Evolutionary conservation across 2,329 filamentous ascomycete species (phyloP).

Genomic region (Colletotrichum trifolii): DNA sequence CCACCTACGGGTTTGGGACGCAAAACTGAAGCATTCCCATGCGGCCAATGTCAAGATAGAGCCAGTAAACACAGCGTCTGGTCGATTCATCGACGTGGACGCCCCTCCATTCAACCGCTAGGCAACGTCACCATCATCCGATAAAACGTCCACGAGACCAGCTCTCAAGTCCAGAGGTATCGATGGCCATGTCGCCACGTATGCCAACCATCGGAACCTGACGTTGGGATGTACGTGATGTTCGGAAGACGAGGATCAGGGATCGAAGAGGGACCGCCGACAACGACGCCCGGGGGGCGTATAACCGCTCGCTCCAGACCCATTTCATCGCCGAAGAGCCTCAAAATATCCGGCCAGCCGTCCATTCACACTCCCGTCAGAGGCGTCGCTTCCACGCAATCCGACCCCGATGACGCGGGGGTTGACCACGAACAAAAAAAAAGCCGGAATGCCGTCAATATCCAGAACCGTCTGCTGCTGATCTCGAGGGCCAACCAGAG

Average conservation of each 20-base stretch:
- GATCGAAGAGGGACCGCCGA: neutral
- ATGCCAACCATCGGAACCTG: neutral
- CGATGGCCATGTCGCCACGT: slow-evolving; percentile 5
- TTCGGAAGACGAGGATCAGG: slow-evolving; percentile 11
- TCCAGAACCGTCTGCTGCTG: too few relatives aligned
- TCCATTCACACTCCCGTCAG: too few relatives aligned
- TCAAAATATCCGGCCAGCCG: too few relatives aligned
- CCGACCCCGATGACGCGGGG: too few relatives aligned
- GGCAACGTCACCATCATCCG: slow-evolving; percentile 7
- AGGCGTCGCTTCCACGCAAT: too few relatives aligned
- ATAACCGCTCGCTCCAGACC: neutral
- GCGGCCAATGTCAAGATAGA: neutral
- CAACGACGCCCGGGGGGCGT: neutral
- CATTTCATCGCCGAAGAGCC: too few relatives aligned
- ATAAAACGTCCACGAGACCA: slow-evolving; percentile 8
- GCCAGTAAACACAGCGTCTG: neutral
- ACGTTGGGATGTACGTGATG: neutral
- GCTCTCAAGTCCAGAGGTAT: neutral
- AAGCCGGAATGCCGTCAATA: too few relatives aligned
- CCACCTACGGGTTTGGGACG: too few relatives aligned
- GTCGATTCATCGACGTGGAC: neutral
- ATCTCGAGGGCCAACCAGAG: too few relatives aligned
- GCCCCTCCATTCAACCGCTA: neutral
- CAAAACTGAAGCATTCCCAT: too few relatives aligned
- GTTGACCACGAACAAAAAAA: too few relatives aligned